Base-by-base conservation (phyloP, 192 early-diverging fungal genomes). In the Helicostylum pulchrum region DNA sequence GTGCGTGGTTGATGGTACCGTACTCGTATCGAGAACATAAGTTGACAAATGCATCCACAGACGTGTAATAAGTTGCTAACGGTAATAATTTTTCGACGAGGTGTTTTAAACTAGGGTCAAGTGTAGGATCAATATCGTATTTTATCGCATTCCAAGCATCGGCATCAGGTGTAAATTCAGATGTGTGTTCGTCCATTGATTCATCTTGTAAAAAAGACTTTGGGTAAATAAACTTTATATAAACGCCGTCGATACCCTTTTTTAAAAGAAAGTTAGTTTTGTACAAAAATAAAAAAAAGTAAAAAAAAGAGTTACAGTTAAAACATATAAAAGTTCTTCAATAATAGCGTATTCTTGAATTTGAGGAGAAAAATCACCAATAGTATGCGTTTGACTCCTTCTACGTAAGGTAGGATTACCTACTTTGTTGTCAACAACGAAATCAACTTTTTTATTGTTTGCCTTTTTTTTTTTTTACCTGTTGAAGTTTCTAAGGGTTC, bases 1-100 rank as follows among this genome's bases (percentile, higher is more conserved):
- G 84, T 0, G 97, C 95, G 71, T 99, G 93, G 61, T 84, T 90
- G 23, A 95, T 88, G 12, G 87, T 85, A 3, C 97, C 97, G 53
- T 90, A 92, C 30, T 89, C 84, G 31, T 90, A 90, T 11, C 79
- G 74, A 8, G 88, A 83, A 61, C 92, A 90, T 0, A 80, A 72
- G 21, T 86, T 79, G 7, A 92, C 81, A 77, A 95, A 99, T 12
- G 87, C 80, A 39, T 90, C 82, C 39, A 97, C 75, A 19, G 83
- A 85, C 15, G 77, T 73, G 68, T 92, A 92, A 71, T 93, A 86
- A 0, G 81, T 77, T 14, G 90, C 90, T 5, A 94, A 61, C 6
- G 94, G 92, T 8, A 96, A 66, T 12, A 99, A 82, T 55, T 88
- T 85, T 54, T 87, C 81, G 0, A 90, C 84, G 53, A 99, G 69